Evolutionary conservation across 352 stramenopile species (phyloP).

Genomic region (Globisporangium nagaii): DNA sequence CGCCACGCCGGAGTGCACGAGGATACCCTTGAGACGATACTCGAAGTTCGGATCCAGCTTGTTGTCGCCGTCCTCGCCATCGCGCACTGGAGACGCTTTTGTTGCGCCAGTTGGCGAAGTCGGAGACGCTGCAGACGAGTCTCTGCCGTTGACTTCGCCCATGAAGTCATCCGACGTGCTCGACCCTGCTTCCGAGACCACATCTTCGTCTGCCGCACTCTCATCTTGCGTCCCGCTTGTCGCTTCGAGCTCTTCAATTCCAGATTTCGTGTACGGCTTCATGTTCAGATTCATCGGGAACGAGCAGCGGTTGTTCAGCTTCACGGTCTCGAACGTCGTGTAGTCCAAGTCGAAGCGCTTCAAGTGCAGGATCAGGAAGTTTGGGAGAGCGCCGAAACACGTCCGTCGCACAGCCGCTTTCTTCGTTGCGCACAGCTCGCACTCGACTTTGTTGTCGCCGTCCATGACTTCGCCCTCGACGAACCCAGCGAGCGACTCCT

Average conservation of each 20-base stretch:
- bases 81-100: slow-evolving; percentile 13
- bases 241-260: slow-evolving; percentile 91
- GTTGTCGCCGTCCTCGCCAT: slow-evolving; percentile 13
- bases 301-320: slow-evolving; percentile 97
- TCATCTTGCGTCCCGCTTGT: slow-evolving; percentile 27
- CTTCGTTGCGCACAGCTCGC: slow-evolving; percentile 96
- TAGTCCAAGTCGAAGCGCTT: slow-evolving; percentile 99
- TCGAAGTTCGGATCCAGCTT: slow-evolving; percentile 90
- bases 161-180: slow-evolving; percentile 60
- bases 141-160: slow-evolving; percentile 34
- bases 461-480: slow-evolving; percentile 99
- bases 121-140: slow-evolving; percentile 13
- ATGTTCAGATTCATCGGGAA: slow-evolving; percentile 98
- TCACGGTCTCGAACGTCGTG: slow-evolving; percentile 99
- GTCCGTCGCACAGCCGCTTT: slow-evolving; percentile 95
- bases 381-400: slow-evolving; percentile 93
- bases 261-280: slow-evolving; percentile 97
- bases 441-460: slow-evolving; percentile 98
- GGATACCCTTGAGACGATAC: slow-evolving; percentile 96
- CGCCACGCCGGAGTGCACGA: slow-evolving; percentile 97
- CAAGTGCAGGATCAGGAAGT: slow-evolving; percentile 97
- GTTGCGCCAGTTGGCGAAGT: slow-evolving; percentile 20
- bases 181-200: slow-evolving; percentile 43
- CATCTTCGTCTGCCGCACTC: slow-evolving; percentile 36
- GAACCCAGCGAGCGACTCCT: slow-evolving; percentile 95